A percentile compares a stretch with the other conserved stretches of the same genome.
Conservation (phyloP, 2,329 filamentous ascomycete species). For the Beauveria medogensis region DNA sequence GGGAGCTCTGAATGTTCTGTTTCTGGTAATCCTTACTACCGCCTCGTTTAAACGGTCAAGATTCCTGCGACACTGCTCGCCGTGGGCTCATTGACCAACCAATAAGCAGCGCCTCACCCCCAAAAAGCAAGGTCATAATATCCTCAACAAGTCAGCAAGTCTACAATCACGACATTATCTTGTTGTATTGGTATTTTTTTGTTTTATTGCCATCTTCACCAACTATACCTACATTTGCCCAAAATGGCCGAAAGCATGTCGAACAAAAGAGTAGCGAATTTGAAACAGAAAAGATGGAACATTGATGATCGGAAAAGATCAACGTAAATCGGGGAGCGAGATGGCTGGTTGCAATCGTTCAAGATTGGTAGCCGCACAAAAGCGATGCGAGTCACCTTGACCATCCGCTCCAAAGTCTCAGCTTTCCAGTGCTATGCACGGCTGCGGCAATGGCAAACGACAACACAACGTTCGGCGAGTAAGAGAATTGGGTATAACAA, state of each 20-base stretch:
- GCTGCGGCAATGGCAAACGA: not conserved
- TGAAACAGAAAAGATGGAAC: no score
- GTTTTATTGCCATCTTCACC: not conserved
- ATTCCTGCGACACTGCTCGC: not conserved
- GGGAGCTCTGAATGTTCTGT: not conserved
- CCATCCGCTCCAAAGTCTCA: not conserved
- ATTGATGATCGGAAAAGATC: no score
- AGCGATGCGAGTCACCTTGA: not conserved
- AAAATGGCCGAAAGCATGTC: not conserved
- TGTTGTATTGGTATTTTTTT: not conserved
- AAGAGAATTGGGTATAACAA: slow-evolving; percentile 6
- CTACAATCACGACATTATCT: no score
- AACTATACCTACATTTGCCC: not conserved
- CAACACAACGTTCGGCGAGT: not conserved
- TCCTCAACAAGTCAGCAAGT: not conserved
- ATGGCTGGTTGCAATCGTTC: not conserved
- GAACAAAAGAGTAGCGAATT: not conserved
- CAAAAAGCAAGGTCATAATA: not conserved
- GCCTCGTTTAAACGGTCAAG: not conserved
- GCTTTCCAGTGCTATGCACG: not conserved
- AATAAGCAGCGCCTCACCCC: not conserved
- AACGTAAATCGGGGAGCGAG: not conserved
- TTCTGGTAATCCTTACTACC: not conserved
- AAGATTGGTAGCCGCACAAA: not conserved
- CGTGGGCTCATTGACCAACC: not conserved